A percentile compares a stretch with the other conserved stretches of the same genome.
phyloP scores from a whole-genome alignment of 192 early-diverging fungal species.

The Mycoemilia scoparia region DNA sequence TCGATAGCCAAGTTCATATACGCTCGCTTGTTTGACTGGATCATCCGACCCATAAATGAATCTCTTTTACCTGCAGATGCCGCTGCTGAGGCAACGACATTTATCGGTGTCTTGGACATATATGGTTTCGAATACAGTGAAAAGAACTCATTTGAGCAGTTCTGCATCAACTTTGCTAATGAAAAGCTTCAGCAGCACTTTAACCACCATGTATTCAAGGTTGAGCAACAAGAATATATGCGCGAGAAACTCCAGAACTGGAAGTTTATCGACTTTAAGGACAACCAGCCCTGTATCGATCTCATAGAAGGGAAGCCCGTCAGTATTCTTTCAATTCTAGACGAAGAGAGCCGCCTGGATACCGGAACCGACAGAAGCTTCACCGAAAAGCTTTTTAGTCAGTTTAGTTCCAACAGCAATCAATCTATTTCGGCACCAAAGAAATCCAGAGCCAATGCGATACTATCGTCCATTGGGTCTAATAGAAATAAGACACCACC shows the following conservation, averaged over 20 bases:
- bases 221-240: constrained; percentile 61
- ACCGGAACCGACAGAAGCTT: constrained; percentile 27
- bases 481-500: too few species aligned
- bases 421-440: neutral
- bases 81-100: constrained; percentile 34
- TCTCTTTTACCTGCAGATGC: constrained; percentile 38
- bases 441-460: neutral
- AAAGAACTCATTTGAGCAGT: constrained; percentile 39
- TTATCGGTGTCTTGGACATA: constrained; percentile 76
- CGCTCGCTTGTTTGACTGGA: constrained; percentile 64
- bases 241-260: constrained; percentile 78
- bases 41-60: constrained; percentile 65
- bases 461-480: too few species aligned
- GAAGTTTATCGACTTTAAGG: constrained; percentile 96
- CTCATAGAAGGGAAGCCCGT: constrained; percentile 86
- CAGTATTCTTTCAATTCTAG: constrained; percentile 81
- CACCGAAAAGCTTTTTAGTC: constrained; percentile 25
- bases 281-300: constrained; percentile 97
- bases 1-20: constrained; percentile 56
- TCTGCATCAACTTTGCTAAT: constrained; percentile 78
- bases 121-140: constrained; percentile 57
- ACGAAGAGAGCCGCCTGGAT: constrained; percentile 47
- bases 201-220: constrained; percentile 53
- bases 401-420: constrained; percentile 7
- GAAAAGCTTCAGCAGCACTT: constrained; percentile 69